Percentiles rank a stretch among this genome's conserved stretches.
phyloP scores from a whole-genome alignment of 148 eudicot species.

The Cornus suecica region DNA sequence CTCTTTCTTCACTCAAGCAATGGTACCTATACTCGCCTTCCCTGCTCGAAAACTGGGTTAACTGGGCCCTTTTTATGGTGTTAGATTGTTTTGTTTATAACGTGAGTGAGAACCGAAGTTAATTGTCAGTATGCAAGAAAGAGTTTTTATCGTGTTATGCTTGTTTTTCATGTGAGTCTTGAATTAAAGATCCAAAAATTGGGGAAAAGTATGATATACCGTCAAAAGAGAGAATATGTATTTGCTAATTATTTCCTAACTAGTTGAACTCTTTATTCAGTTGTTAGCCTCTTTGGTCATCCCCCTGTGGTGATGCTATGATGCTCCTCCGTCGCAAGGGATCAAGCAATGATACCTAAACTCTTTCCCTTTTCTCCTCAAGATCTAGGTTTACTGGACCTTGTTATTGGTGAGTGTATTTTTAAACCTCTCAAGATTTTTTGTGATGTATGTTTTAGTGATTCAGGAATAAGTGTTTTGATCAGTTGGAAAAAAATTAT shows the following conservation, averaged over 20 bases:
- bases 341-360: background rate
- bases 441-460: background rate
- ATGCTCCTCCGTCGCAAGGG: background rate
- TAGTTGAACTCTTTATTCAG: background rate
- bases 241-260: background rate
- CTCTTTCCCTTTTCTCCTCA: background rate
- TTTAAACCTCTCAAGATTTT: background rate
- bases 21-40: no score
- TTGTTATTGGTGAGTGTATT: background rate
- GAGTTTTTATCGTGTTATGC: no score
- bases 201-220: background rate
- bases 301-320: background rate
- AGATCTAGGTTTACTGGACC: background rate
- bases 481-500: background rate
- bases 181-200: background rate
- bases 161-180: background rate
- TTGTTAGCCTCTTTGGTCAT: background rate
- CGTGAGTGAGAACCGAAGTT: no score
- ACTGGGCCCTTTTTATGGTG: no score
- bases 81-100: no score
- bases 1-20: no score
- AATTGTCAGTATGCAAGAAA: no score
- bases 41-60: no score
- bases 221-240: background rate
- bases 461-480: background rate